Base-by-base conservation (phyloP, 1,284 basidiomycete genomes). In the Pterulicium gracile region DNA sequence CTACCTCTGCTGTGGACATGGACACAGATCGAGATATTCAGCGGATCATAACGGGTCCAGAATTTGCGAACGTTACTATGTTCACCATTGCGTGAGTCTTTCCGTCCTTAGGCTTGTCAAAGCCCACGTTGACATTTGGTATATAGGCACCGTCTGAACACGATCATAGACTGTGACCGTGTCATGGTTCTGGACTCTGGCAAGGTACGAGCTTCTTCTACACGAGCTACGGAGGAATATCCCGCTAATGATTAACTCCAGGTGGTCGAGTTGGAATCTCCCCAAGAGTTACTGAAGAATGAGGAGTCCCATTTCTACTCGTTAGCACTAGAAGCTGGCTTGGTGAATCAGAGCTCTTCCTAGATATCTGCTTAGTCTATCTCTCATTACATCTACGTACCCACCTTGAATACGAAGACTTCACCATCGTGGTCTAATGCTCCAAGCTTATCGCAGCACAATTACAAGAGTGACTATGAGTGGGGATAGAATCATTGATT, bases 1-100 rank as follows among this genome's bases (percentile, higher is more conserved):
- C 83, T 1, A 88, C 84, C 7, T 85, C 81, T 18, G 84, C 85
- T 13, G 88, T 96, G 47, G 92, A 95, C 59, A 68, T 95, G 32
- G 88, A 94, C 58, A 96, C 92, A 2, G 92, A 96, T 62, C 75
- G 76, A 45, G 82, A 84, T 18, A 83, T 92, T 50, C 89, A 92
- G 66, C 77, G 79, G 4, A 88, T 89, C 51, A 87, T 92, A 41
- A 72, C 77, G 15, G 82, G 83, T 7, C 76, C 78, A 5, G 69
- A 77, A 24, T 88, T 88, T 56, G 63, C 67, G 5, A 61, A 79
- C 49, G 79, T 88, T 14, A 91, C 89, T 3, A 89, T 91, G 48
- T 65, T 93, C 48, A 92, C 87, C 4, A 89, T 92, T 54, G 88
- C 87, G 78, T 86, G 66, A 55, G 67, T 10, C 53, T 54, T 22